phyloP scores from a whole-genome alignment of 139 green algal species.

The Eudorina sp. region DNA sequence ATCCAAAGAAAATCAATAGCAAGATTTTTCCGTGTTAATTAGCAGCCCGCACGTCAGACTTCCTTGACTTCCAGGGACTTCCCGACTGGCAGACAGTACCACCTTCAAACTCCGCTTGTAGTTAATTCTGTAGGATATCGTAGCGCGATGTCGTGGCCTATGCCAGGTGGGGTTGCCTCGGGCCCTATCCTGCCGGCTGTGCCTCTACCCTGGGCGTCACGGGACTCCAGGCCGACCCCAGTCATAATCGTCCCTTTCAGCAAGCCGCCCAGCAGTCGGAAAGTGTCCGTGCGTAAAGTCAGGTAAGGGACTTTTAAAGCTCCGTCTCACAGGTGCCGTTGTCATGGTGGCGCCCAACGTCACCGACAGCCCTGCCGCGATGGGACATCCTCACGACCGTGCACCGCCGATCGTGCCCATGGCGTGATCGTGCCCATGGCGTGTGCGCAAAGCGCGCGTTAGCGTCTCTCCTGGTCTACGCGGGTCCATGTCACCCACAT shows the following conservation, averaged over 20 bases:
- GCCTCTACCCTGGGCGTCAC: background rate
- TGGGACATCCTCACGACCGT: background rate
- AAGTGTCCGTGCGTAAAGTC: conserved; percentile 6
- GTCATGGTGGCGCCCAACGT: no score
- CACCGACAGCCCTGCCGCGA: background rate
- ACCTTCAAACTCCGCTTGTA: no score
- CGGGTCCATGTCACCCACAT: background rate
- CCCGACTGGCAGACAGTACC: no score
- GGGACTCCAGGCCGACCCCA: background rate
- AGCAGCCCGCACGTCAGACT: no score
- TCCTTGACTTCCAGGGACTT: no score
- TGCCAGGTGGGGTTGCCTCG: background rate
- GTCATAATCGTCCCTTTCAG: background rate
- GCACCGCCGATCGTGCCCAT: background rate
- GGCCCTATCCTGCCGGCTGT: background rate
- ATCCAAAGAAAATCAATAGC: no score
- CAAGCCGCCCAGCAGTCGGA: background rate
- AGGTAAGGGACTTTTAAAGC: background rate
- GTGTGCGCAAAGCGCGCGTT: no score
- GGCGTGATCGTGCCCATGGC: no score
- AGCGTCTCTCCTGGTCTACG: background rate
- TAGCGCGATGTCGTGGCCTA: conserved; percentile 1
- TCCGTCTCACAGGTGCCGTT: background rate
- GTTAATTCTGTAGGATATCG: no score
- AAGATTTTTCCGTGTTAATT: no score